Conservation (phyloP, 768 basidiomycete species). For the Collybia sp. region DNA sequence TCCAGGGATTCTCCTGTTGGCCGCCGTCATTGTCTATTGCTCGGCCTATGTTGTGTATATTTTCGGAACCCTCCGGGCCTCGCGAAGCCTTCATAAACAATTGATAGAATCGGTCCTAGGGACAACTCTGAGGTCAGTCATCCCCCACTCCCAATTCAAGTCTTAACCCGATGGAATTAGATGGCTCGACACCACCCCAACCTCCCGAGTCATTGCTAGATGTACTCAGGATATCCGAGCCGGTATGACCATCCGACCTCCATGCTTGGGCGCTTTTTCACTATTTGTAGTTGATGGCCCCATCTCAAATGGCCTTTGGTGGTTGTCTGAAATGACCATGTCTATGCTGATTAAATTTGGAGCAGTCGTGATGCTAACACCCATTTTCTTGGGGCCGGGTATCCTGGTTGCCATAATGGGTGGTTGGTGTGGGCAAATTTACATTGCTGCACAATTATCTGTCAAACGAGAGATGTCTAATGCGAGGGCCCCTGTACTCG, state of each 20-base stretch:
- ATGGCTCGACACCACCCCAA: conserved; percentile 44
- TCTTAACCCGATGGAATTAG: conserved; percentile 17
- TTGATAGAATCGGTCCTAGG: conserved; percentile 51
- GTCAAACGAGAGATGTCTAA: conserved; percentile 45
- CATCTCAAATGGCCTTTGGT: conserved; percentile 22
- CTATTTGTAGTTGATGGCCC: conserved; percentile 46
- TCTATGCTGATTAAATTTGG: conserved; percentile 37
- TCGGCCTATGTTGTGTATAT: conserved; percentile 33
- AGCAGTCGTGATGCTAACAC: conserved; percentile 39
- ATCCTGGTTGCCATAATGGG: conserved; percentile 37
- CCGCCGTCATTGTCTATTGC: conserved; percentile 24
- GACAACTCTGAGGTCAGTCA: conserved; percentile 51
- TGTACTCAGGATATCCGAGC: conserved; percentile 62
- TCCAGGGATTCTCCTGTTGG: conserved; percentile 25
- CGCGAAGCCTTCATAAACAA: conserved; percentile 44
- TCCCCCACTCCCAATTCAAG: not conserved
- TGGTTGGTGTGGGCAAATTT: conserved; percentile 35
- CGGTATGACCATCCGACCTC: conserved; percentile 24
- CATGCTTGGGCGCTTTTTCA: conserved; percentile 19
- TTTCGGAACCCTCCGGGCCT: conserved; percentile 48
- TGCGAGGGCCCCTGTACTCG: conserved; percentile 27
- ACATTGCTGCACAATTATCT: conserved; percentile 41
- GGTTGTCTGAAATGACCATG: conserved; percentile 21
- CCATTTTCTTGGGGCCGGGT: conserved; percentile 43
- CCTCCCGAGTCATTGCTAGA: conserved; percentile 54